Base-by-base conservation (phyloP, 495 filamentous ascomycete genomes). In the Parathielavia appendiculata region DNA sequence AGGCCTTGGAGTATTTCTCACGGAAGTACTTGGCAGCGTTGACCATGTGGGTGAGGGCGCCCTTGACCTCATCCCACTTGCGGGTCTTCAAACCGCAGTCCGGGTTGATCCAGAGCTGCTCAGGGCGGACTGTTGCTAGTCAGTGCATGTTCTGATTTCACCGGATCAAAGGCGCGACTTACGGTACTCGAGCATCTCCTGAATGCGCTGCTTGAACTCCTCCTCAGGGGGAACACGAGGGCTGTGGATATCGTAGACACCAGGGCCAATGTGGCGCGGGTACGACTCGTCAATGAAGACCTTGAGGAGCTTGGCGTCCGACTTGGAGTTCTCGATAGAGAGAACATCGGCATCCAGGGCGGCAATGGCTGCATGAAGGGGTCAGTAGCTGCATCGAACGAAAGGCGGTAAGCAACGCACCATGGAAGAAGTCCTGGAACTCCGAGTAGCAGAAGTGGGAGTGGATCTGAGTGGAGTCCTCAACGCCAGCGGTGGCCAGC, bases 361-460 rank as follows among this genome's bases (percentile, higher is more conserved):
- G 60, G 95, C 91, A 65, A 98, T 98, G 76, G 93, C 92, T 54
- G 19, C 0, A 13, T 20, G 2, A 12, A 26, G n/a, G n/a, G 12
- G 38, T 47, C 23, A 54, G 43, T 45, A 41, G 38, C 23, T 34
- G 46, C 9, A 1, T 41, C 1, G 19, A 35, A 5, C 9, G 16
- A 0, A 48, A 9, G 4, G 26, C 8, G 49, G 20, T 8, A 7
- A 20, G 14, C 1, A 22, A 26, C 48, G 48, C 35, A 48, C 48
- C 60, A 74, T 97, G 89, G 89, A 98, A 98, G 84, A 98, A 98
- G 82, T 98, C 93, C 79, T 98, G 93, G 89, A 98, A 98, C 81
- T 98, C 93, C 46, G 91, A 96, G 86, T 98, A 98, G 77, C 93
- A 98, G 91, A 98, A 98, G 81, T 98, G 93, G 51, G 91, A 96